Evolutionary conservation across 2,329 filamentous ascomycete genomes (phyloP), one percentile per base, ranked within the genome.

Genomic region (Nemania sp.): DNA sequence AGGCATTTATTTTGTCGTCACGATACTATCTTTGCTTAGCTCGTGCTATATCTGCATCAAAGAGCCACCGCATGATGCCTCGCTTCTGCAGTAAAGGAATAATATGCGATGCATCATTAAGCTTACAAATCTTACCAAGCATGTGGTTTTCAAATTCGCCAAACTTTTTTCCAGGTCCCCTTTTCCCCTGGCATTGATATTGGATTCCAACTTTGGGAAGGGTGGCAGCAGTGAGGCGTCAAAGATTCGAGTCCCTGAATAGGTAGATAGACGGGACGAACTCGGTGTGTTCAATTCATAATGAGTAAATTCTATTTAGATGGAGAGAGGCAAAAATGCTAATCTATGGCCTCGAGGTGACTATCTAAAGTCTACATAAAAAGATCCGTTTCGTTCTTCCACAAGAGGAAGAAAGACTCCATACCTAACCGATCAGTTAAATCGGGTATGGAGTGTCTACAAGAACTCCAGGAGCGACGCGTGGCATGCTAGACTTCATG

Each of bases 81-180:
- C 41, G 41, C 41, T n/a, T 45, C 41, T 45, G 41, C 41, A n/a
- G 41, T 45, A 4, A 20, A 45, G 13, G 41, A 45, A 18, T 5
- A 45, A 18, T 5, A n/a, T 45, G 18, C 41, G 41, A 45, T 45
- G 41, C 41, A 15, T 13, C 41, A 45, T 18, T 4, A n/a, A n/a
- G 41, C 41, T 45, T 45, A 45, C 41, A 15, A 45, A 45, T 45
- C 2, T 45, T 45, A 45, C 41, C 41, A 45, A 45, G 41, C 41
- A 45, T n/a, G 41, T 15, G n/a, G 41, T 45, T 45, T 45, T n/a
- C 41, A 45, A 13, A n/a, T 45, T n/a, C n/a, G 13, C 41, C 7
- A 45, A 45, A 41, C 13, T 45, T n/a, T 45, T 45, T 45, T 15
- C 6, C n/a, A 45, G 41, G n/a, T 45, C 41, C 15, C n/a, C 41